phyloP scores from a whole-genome alignment of 139 green algal species.

The Chlorella vulgaris region DNA sequence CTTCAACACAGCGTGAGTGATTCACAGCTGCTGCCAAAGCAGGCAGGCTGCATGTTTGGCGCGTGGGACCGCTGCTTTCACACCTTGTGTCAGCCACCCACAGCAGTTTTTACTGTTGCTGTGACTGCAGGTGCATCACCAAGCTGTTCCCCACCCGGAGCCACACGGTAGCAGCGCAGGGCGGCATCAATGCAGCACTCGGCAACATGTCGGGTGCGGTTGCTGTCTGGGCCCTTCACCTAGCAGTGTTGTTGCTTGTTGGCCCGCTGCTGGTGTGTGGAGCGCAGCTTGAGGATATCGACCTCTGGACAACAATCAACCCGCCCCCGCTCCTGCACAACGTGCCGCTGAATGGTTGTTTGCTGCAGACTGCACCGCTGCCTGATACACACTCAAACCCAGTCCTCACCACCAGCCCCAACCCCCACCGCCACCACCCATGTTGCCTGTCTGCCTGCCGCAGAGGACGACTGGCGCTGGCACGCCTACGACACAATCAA shows the following conservation, averaged over 20 bases:
- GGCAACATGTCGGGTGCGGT: conserved; percentile 91
- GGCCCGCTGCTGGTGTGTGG: background rate
- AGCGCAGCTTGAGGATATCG: too few relatives aligned
- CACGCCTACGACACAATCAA: conserved; percentile 99
- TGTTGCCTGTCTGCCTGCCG: background rate
- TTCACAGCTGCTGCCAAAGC: background rate
- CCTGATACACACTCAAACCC: too few relatives aligned
- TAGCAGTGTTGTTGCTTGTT: background rate
- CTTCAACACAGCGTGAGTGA: conserved; percentile 95
- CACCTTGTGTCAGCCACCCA: background rate
- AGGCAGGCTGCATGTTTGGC: background rate
- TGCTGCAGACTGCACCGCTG: too few relatives aligned
- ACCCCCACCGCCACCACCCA: too few relatives aligned
- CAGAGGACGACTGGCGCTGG: conserved; percentile 98
- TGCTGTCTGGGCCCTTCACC: background rate
- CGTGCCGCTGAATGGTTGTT: too few relatives aligned
- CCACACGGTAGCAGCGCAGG: conserved; percentile 98
- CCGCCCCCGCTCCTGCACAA: too few relatives aligned
- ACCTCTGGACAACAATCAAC: too few relatives aligned
- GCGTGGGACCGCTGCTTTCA: background rate
- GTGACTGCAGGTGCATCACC: conserved; percentile 92
- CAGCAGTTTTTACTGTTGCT: background rate
- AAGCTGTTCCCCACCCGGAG: conserved; percentile 99
- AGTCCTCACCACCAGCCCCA: too few relatives aligned
- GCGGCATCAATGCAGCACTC: conserved; percentile 98